Evolutionary conservation across 2,329 filamentous ascomycete genomes (phyloP), one percentile per base, ranked within the genome.

Genomic region (Cladophialophora psammophila): DNA sequence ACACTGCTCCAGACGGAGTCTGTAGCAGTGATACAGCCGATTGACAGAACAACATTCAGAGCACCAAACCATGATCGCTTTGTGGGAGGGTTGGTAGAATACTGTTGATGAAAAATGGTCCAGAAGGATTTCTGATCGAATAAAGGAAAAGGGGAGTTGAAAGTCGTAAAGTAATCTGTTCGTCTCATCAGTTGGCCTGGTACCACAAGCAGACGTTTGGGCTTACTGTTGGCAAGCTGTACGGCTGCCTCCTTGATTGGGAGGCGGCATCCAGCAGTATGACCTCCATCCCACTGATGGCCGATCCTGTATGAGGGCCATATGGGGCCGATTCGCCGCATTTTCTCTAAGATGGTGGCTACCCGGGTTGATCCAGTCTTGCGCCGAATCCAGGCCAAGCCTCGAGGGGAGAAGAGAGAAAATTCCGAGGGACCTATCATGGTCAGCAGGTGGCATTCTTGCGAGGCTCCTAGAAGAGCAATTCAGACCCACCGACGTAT

Each of bases 101-200:
- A 63, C 31, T 64, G 60, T 36, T 57, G 60, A 18, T 67, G 60
- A 20, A 67, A 64, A 26, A 56, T 32, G 7, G 9, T 38, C 60
- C 55, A 60, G 36, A 67, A 63, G 12, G 35, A 40, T 12, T 40
- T 20, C 34, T 60, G 60, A 32, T 59, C 55, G 40, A 67, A 56
- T 5, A 67, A 56, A 9, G 65, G 65, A 34, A 60, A 64, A 7
- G 42, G 20, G 3, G 48, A 54, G 38, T 67, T 67, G 56, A 67
- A 67, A 42, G 38, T 60, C 53, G 50, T 59, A 32, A 67, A 67
- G 45, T 55, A 67, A n/a, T 63, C 64, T 66, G 12, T 20, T 20
- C n/a, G 7, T 36, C 40, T 40, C 20, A n/a, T 63, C 48, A 38
- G n/a, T 40, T 3, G 12, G 36, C 12, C 4, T 9, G 12, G 34